Base-by-base conservation (phyloP, 257 asterid species). In the Salvia hispanica region DNA sequence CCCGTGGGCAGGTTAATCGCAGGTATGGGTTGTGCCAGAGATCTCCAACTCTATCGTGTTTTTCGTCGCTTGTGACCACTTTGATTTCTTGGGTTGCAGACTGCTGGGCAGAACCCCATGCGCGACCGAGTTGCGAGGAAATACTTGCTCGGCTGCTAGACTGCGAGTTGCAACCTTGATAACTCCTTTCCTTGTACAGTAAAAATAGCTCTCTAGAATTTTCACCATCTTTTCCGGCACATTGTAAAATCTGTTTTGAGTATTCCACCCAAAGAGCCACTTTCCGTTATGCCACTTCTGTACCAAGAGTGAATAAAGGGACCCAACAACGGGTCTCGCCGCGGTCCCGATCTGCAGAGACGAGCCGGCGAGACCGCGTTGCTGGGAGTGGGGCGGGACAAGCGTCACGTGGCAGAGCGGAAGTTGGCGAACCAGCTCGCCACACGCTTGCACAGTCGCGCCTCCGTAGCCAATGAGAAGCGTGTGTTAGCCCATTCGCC, bases 81-180 rank as follows among this genome's bases (percentile, higher is more conserved):
- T 50, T 25, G 13, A 45, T 66, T 40, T 40, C 36, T 66, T 61
- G 73, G 9, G 31, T 46, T 74, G 68, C 82, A 87, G 91, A 84
- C 75, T 87, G 95, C 73, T 84, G 85, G 88, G 87, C 85, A 39
- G 88, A 84, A 75, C 86, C 87, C 25, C 74, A 82, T 4, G 79
- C 79, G 67, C 84, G 88, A 70, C 95, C 91, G 31, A 82, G 81
- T 64, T 87, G 95, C 13, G 85, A 79, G 78, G 90, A 86, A 54
- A 84, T 86, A 75, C 82, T 86, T 53, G 64, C 82, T 3, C 88
- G 90, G 66, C 77, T 87, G 81, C 64, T 77, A 58, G 90, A 84
- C 68, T 86, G 94, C 72, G 94, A 86, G 69, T 74, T 71, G 62
- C 74, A 85, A 59, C 81, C 84, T 60, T 79, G 90, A 73, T 82